Evolutionary conservation across 257 asterid species (phyloP), one percentile per base, ranked within the genome.

Genomic region (Nicotiana tomentosiformis): DNA sequence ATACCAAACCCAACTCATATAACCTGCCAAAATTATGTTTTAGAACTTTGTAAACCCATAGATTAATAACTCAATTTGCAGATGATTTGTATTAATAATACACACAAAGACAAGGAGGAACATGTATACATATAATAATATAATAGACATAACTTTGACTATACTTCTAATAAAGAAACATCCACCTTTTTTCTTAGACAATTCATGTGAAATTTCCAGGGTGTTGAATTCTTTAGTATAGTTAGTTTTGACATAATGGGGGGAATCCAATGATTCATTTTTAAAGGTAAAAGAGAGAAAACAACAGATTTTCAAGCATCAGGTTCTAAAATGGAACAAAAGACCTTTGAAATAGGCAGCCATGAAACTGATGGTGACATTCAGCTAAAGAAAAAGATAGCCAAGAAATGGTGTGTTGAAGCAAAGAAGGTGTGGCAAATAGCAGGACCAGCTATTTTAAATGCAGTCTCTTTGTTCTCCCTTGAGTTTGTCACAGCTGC

Each of bases 351-450:
- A 76, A 26, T 68, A 12, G 68, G 15, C 51, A 60, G 56, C 58
- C 51, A 77, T 46, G 85, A 46, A 15, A 64, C 14, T 62, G 83
- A 35, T 32, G 60, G 17, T 26, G 9, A 26, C 17, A 32, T 64
- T 57, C 37, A 60, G 18, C 29, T 51, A 55, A 77, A 39, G 16
- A 37, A 39, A 30, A 58, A 78, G 66, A 18, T 64, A 51, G 64
- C 37, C 6, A 49, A 62, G 10, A 82, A 84, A 62, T 81, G 55
- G 68, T 33, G 82, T 78, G 87, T 68, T 5, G 91, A 88, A 23
- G 26, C 86, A 37, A 88, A 88, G 77, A 81, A 62, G 77, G 80
- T 86, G 57, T 88, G 91, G 88, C 81, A 81, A 1, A 84, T 88
- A 58, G 87, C 91, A 32, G 70, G 82, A 9, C 89, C 89, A 37